Conservation (phyloP, 768 basidiomycete genomes). For the Tephrocybe rancida region DNA sequence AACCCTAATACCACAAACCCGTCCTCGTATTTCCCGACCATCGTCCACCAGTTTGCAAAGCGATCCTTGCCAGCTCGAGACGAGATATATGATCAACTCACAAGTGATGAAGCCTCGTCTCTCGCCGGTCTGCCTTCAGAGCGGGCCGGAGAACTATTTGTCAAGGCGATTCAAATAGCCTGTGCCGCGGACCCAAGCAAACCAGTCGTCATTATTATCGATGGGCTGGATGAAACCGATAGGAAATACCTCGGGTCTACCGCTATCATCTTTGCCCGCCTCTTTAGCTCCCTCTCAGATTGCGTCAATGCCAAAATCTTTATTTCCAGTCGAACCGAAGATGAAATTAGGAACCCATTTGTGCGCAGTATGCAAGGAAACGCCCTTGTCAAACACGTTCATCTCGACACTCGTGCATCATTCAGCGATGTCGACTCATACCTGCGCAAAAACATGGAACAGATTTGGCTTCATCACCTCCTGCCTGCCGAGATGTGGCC, state of each 20-base stretch:
- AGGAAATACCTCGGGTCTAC: slow-evolving; percentile 2
- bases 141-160: slow-evolving; percentile 13
- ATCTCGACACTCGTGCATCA: background rate
- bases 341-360: slow-evolving; percentile 16
- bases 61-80: background rate
- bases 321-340: slow-evolving; percentile 17
- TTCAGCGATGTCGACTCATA: background rate
- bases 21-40: slow-evolving; percentile 17
- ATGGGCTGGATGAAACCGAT: slow-evolving; percentile 21
- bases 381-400: background rate
- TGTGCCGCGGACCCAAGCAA: background rate
- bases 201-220: slow-evolving; percentile 20
- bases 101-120: background rate
- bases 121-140: slow-evolving; percentile 9
- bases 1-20: slow-evolving; percentile 14
- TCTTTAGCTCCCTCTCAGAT: slow-evolving; percentile 1
- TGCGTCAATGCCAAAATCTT: slow-evolving; percentile 12
- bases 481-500: background rate
- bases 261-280: slow-evolving; percentile 10
- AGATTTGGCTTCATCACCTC: background rate
- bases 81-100: slow-evolving; percentile 9
- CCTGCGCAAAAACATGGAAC: background rate
- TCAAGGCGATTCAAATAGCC: slow-evolving; percentile 11
- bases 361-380: background rate
- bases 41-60: slow-evolving; percentile 15